phyloP scores from a whole-genome alignment of 768 basidiomycete species.

The Myochromella boudieri region DNA sequence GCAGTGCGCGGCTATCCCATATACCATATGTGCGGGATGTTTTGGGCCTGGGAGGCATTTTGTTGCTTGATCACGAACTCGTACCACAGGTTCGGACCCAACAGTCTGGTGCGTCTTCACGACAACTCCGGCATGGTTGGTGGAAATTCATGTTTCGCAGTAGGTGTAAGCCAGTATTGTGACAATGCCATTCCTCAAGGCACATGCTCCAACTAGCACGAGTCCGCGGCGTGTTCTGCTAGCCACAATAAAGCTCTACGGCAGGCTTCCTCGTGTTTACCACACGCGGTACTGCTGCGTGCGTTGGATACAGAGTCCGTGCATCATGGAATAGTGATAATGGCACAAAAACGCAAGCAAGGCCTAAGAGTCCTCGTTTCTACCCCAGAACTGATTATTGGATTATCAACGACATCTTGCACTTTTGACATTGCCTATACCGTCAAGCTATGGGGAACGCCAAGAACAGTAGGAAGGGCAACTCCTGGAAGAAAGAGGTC shows the following conservation, averaged over 20 bases:
- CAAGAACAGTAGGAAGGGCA: constrained; percentile 6
- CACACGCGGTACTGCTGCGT: background rate
- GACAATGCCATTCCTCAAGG: too few species aligned
- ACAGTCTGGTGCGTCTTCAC: too few species aligned
- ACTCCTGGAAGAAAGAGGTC: constrained; percentile 13
- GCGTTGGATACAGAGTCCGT: background rate
- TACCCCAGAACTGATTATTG: background rate
- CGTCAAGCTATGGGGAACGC: constrained; percentile 1
- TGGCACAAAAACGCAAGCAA: background rate
- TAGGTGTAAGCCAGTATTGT: too few species aligned
- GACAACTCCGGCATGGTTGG: too few species aligned
- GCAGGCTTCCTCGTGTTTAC: background rate
- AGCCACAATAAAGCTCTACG: too few species aligned
- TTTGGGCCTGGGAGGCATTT: background rate
- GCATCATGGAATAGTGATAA: background rate
- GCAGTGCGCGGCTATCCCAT: background rate
- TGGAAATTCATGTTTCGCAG: too few species aligned
- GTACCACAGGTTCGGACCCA: too few species aligned
- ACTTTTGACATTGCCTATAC: background rate
- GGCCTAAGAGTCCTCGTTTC: background rate
- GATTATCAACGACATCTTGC: background rate
- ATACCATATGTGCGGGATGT: background rate
- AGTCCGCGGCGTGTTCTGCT: too few species aligned
- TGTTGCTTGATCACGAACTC: background rate
- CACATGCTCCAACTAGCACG: too few species aligned